Evolutionary conservation across 2,329 filamentous ascomycete species (phyloP).

Genomic region (Colletotrichum simmondsii): DNA sequence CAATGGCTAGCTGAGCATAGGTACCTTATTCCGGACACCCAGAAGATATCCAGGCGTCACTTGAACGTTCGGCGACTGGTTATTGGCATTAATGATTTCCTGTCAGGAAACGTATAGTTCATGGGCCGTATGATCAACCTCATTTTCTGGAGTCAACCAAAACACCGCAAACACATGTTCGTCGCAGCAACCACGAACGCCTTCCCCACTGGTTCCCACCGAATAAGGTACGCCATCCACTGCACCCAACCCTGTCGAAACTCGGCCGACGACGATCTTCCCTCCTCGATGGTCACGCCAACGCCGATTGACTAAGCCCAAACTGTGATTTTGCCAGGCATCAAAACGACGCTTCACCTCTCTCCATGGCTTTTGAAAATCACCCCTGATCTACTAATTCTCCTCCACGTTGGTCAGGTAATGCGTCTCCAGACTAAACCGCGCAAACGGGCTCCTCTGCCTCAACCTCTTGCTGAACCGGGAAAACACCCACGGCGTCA

Average conservation of each 20-base stretch:
- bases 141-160: neutral
- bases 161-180: slow-evolving; percentile 21
- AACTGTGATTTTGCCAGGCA: neutral
- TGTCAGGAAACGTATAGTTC: neutral
- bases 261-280: slow-evolving; percentile 8
- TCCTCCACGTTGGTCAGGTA: slow-evolving; percentile 33
- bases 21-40: neutral
- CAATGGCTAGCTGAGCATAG: neutral
- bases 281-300: neutral
- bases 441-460: slow-evolving; percentile 39
- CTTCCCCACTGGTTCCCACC: slow-evolving; percentile 32
- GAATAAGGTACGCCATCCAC: slow-evolving; percentile 26
- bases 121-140: neutral
- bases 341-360: neutral
- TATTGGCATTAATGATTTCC: neutral
- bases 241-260: slow-evolving; percentile 29
- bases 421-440: slow-evolving; percentile 37
- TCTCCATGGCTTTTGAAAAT: neutral
- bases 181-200: slow-evolving; percentile 11
- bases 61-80: neutral
- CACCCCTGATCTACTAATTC: neutral
- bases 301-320: slow-evolving; percentile 5
- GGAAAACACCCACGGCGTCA: slow-evolving; percentile 37
- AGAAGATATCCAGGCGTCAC: neutral
- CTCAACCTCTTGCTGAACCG: slow-evolving; percentile 38